phyloP scores from a whole-genome alignment of 768 basidiomycete species.

The Suillus variegatus region DNA sequence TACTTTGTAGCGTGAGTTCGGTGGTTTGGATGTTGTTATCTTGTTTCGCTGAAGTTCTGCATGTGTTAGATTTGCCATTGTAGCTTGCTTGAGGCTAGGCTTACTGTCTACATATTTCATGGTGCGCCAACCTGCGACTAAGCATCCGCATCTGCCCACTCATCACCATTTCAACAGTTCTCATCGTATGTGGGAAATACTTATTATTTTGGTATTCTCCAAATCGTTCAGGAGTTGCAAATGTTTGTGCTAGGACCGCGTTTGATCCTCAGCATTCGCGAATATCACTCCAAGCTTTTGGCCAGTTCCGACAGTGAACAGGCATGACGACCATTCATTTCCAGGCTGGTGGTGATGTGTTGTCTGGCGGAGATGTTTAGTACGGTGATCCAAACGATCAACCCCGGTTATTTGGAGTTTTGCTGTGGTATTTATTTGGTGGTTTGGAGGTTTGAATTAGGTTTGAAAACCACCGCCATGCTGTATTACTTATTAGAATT shows the following conservation, averaged over 20 bases:
- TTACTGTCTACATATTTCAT: not conserved
- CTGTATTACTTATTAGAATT: not conserved
- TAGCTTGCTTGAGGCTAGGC: not conserved
- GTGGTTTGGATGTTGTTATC: not conserved
- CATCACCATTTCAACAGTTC: not conserved
- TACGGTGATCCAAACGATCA: not conserved
- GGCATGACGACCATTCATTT: not conserved
- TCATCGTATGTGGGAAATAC: not conserved
- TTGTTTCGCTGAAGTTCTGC: not conserved
- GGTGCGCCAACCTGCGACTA: not conserved
- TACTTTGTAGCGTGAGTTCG: not conserved
- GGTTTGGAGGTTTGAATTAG: not conserved
- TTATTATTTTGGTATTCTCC: rapidly evolving
- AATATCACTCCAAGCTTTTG: not conserved
- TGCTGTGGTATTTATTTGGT: not conserved
- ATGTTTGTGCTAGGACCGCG: not conserved
- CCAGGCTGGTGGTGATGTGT: not conserved
- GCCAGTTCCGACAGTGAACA: not conserved
- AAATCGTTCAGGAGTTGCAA: not conserved
- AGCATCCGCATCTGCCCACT: not conserved
- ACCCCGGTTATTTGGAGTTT: not conserved
- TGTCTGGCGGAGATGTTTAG: not conserved
- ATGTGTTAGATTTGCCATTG: not conserved
- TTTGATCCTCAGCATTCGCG: not conserved
- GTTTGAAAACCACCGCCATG: too few relatives aligned